Conservation (phyloP, 352 stramenopile genomes). For the Pythium phragmiticola region DNA sequence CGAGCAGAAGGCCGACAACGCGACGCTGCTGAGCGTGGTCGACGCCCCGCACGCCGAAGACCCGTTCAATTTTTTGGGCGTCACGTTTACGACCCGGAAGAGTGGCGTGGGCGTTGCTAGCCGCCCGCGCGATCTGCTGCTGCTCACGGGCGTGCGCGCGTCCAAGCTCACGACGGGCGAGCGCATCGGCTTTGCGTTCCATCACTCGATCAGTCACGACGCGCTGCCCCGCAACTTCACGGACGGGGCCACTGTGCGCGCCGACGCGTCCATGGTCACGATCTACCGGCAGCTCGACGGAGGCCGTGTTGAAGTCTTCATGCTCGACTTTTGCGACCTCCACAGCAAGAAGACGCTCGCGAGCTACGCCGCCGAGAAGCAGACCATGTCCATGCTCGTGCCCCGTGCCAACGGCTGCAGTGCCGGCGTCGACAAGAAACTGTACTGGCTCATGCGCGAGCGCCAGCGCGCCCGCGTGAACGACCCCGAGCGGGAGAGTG, state of each 20-base stretch:
- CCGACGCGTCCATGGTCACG: slow-evolving; percentile 32
- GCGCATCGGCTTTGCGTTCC: slow-evolving; percentile 4
- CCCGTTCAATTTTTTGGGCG: slow-evolving; percentile 3
- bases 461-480: slow-evolving; percentile 2
- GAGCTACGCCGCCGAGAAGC: not conserved
- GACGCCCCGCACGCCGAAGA: not conserved
- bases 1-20: not conserved
- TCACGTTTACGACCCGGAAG: not conserved
- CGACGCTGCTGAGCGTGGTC: not conserved
- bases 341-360: not conserved
- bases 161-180: slow-evolving; percentile 1
- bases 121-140: not conserved
- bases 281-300: slow-evolving; percentile 49
- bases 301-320: slow-evolving; percentile 41
- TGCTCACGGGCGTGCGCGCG: not conserved
- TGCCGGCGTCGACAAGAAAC: slow-evolving; percentile 44
- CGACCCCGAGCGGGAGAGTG: not conserved
- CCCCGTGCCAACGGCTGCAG: slow-evolving; percentile 16
- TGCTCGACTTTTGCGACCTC: slow-evolving; percentile 33
- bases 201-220: not conserved
- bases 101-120: not conserved
- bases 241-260: slow-evolving; percentile 29
- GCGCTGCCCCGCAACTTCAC: not conserved
- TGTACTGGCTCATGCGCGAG: slow-evolving; percentile 42
- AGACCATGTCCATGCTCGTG: slow-evolving; percentile 32